Evolutionary conservation across 208 protist species (phyloP).

Genomic region (Crithidia mellificae): DNA sequence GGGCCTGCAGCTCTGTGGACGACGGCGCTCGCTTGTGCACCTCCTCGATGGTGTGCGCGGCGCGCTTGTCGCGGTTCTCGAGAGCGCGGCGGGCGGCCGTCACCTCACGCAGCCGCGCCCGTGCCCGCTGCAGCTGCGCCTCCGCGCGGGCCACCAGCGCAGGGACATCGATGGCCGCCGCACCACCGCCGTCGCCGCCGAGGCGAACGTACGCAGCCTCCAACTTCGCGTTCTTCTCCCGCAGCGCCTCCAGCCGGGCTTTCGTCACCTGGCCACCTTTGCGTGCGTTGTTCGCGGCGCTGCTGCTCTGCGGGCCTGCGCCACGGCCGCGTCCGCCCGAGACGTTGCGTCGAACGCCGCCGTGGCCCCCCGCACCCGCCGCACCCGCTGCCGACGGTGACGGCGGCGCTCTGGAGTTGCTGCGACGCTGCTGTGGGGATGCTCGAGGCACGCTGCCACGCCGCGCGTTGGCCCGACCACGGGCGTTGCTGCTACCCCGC

Average conservation of each 20-base stretch:
- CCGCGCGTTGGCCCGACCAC: no score
- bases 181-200: conserved; percentile 20
- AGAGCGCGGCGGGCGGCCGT: conserved; percentile 45
- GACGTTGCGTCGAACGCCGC: background rate
- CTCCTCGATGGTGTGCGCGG: conserved; percentile 64
- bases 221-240: conserved; percentile 35
- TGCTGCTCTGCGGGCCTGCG: conserved; percentile 3
- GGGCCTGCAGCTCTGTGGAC: conserved; percentile 39
- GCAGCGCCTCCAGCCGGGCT: conserved; percentile 28
- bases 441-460: background rate
- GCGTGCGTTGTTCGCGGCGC: conserved; percentile 12
- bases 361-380: no score
- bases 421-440: background rate
- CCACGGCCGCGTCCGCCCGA: conserved; percentile 23
- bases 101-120: conserved; percentile 44
- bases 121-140: conserved; percentile 46
- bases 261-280: no score
- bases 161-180: conserved; percentile 29
- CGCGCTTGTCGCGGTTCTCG: conserved; percentile 57
- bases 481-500: background rate
- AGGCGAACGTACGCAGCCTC: conserved; percentile 35
- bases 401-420: conserved; percentile 2
- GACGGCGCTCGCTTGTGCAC: conserved; percentile 43
- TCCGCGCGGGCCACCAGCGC: conserved; percentile 49
- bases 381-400: no score